phyloP scores from a whole-genome alignment of 2,329 filamentous ascomycete species.

The Cadophora sp. region DNA sequence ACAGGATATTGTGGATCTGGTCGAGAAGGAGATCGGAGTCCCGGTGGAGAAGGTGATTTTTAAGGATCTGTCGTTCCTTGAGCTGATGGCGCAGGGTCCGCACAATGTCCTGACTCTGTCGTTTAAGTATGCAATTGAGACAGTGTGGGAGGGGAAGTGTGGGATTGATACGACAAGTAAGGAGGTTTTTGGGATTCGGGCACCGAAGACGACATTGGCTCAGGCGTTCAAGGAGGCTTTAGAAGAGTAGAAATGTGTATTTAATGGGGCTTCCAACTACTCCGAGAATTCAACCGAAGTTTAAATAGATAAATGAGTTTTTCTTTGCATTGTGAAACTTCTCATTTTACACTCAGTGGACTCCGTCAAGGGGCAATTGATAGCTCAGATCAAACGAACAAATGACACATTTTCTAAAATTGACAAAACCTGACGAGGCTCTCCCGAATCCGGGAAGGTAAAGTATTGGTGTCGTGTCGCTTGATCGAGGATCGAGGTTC shows the following conservation, averaged over 20 bases:
- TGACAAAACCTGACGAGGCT: too few relatives aligned
- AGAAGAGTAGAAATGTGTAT: not conserved
- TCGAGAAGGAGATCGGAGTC: constrained; percentile 45
- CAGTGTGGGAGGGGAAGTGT: constrained; percentile 5
- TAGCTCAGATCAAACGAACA: too few relatives aligned
- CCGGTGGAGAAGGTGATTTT: constrained; percentile 43
- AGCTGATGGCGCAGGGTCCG: constrained; percentile 35
- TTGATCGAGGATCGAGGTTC: too few relatives aligned
- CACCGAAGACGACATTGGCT: not conserved
- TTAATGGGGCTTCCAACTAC: too few relatives aligned
- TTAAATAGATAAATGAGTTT: too few relatives aligned
- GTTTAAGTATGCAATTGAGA: not conserved
- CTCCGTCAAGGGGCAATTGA: too few relatives aligned
- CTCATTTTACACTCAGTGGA: too few relatives aligned
- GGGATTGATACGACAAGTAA: constrained; percentile 2
- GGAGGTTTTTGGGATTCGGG: not conserved
- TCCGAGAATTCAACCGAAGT: too few relatives aligned
- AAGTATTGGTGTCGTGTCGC: too few relatives aligned
- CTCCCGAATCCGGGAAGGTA: too few relatives aligned
- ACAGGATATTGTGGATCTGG: constrained; percentile 44
- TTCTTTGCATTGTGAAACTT: too few relatives aligned
- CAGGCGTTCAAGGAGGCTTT: not conserved
- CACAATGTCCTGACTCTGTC: not conserved
- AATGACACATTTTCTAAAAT: too few relatives aligned
- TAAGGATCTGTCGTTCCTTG: constrained; percentile 41